Evolutionary conservation across 2,329 filamentous ascomycete genomes (phyloP), one percentile per base, ranked within the genome.

Genomic region (Fusarium chuoi): DNA sequence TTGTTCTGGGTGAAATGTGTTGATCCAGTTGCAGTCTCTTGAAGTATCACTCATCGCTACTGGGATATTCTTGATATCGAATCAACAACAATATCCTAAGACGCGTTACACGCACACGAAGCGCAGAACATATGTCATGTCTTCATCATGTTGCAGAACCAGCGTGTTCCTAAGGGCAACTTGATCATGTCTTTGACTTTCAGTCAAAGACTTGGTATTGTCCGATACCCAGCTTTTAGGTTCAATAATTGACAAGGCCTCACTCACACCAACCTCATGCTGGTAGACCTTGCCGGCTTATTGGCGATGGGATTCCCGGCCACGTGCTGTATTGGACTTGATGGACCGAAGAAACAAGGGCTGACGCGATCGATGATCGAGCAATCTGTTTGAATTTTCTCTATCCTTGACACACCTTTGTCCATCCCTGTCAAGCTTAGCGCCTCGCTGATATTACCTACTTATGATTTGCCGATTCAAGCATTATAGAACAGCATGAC

Each of bases 81-180:
- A 68, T 61, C 68, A 74, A 48, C 49, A 56, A 46, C 18, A 36
- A 44, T 60, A 42, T 57, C 39, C 46, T 38, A 52, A 48, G 55
- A 20, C 46, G 48, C 24, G 68, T 70, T 61, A 42, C 62, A 72
- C 48, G 30, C 41, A 62, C 71, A 68, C 67, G 60, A 75, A 75
- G 42, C 33, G 45, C 46, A 38, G 69, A 45, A 28, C 51, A 42
- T 41, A 55, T 68, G 75, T 78, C 75, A 78, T 73, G 70, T 60
- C 42, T 49, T 66, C 65, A 65, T 77, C 76, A 78, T 77, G 60
- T 55, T 51, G 64, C 71, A 67, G 61, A 63, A 39, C 28, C 45
- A 55, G 44, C 35, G 59, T 51, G 38, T 18, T 30, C 44, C 26
- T 54, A 66, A 38, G 59, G 49, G 33, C 36, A 44, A 52, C 46